These are phyloP conservation scores for Entoloma clypeatum DNA, from an alignment of 1,284 basidiomycete species.

Conservation along the genomic window DNA sequence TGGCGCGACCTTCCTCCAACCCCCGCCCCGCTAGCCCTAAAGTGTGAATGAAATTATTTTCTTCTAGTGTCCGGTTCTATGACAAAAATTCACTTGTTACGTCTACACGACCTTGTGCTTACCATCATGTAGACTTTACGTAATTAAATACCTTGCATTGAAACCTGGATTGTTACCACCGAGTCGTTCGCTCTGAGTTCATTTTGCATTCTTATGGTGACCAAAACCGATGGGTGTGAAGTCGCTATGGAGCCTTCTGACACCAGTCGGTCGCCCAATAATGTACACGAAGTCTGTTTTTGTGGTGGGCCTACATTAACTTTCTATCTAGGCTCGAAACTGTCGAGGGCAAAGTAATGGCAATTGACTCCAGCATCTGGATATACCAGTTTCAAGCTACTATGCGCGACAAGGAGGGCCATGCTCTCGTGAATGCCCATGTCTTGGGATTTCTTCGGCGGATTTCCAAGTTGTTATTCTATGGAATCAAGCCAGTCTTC, in stretches of 20 bases:
- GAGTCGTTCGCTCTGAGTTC: too few relatives aligned
- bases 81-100: neutral
- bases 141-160: too few relatives aligned
- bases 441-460: conserved; percentile 91
- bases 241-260: conserved; percentile 89
- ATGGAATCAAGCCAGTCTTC: conserved; percentile 96
- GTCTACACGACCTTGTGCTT: neutral
- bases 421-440: conserved; percentile 89
- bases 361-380: conserved; percentile 99
- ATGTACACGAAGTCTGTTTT: conserved; percentile 49
- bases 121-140: conserved; percentile 3
- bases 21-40: conserved; percentile 39
- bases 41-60: conserved; percentile 14
- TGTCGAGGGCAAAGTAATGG: conserved; percentile 86
- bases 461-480: conserved; percentile 93
- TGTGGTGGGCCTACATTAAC: conserved; percentile 4
- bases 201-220: conserved; percentile 8
- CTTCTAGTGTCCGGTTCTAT: conserved; percentile 6
- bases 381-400: conserved; percentile 99
- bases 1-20: conserved; percentile 31
- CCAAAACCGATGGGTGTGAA: conserved; percentile 81
- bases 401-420: conserved; percentile 96
- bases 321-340: conserved; percentile 70
- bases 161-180: too few relatives aligned
- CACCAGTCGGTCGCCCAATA: conserved; percentile 85